Base-by-base conservation (phyloP, 2,329 filamentous ascomycete genomes). In the Amesomyces nigricolor region DNA sequence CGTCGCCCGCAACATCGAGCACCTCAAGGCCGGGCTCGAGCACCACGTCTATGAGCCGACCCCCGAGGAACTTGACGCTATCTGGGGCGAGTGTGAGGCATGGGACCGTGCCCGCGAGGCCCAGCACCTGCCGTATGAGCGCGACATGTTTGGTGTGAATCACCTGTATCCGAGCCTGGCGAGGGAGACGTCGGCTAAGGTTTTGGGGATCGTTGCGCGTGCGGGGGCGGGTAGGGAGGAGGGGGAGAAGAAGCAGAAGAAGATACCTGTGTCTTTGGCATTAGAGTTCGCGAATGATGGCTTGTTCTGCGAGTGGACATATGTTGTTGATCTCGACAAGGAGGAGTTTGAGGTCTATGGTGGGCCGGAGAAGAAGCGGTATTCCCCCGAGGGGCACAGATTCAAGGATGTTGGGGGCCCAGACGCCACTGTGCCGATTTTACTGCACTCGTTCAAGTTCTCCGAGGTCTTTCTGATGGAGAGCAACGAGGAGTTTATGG, bases 271-370 rank as follows among this genome's bases (percentile, higher is more conserved):
- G 9, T 2, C 38, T 0, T 46, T 52, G 1, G 19, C 50, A 16
- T 38, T 60, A 22, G 46, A 22, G 6, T 60, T 58, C 39, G 56
- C 51, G 1, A 58, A 53, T 26, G 30, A 56, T 14, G 30, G 17
- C 10, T 30, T 55, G 13, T 60, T 58, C 37, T 60, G 58, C 39
- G 58, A 58, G 37, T 60, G 58, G 58, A 56, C 22, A 9, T 60
- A 58, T 32, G 56, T 60, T 30, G 26, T 58, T 4, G 56, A 60
- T 32, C 56, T 60, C 10, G 56, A 60, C 53, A 54, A 54, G 40
- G 53, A 60, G 14, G 51, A 57, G 19, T 13, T 58, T 6, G 58
- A 60, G 53, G 51, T 60, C 7, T 60, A 51, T 30, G 49, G 47
- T 11, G 53, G 46, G n/a, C 7, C 11, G 6, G 56, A 53, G 45